A percentile compares a stretch with the other conserved stretches of the same genome.
These are phyloP conservation scores for Aureobasidium leucospermi DNA, from an alignment of 2,329 filamentous ascomycete genomes.

Conservation along the genomic window DNA sequence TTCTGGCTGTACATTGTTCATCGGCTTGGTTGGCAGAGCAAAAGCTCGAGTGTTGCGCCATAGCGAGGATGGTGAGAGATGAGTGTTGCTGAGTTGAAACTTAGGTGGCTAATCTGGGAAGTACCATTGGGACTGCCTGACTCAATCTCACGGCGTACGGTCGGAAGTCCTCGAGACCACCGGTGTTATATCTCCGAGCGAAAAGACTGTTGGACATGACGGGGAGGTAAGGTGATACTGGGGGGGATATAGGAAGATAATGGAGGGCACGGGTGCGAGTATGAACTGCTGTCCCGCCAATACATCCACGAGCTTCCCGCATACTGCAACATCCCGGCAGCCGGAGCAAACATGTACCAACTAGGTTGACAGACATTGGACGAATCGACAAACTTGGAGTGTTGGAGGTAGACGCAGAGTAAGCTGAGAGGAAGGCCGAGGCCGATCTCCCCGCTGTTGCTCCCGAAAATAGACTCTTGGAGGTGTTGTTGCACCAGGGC, in stretches of 20 bases:
- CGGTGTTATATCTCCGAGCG: background rate
- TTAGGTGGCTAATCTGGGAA: background rate
- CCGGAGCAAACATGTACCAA: conserved; percentile 11
- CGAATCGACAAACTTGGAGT: background rate
- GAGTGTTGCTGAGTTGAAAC: background rate
- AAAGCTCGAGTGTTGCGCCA: background rate
- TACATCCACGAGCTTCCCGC: conserved; percentile 1
- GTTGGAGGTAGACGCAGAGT: conserved; percentile 3
- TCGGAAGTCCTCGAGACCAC: background rate
- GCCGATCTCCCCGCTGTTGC: conserved; percentile 8
- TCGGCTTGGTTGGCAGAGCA: background rate
- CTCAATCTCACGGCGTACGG: background rate
- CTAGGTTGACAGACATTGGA: conserved; percentile 3
- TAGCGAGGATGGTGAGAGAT: background rate
- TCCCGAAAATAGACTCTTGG: conserved; percentile 3
- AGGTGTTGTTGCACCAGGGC: background rate
- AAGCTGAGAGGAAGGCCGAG: conserved; percentile 5
- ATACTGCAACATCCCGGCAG: conserved; percentile 4
- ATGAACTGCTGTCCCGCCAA: conserved; percentile 8
- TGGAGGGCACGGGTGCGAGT: conserved; percentile 1
- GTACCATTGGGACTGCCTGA: background rate
- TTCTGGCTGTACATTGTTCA: conserved; percentile 16
- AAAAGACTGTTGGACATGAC: background rate
- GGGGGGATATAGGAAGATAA: background rate
- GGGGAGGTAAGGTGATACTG: conserved; percentile 2